Conservation (phyloP, 495 filamentous ascomycete genomes). For the Hypoxylon subgilvum region DNA sequence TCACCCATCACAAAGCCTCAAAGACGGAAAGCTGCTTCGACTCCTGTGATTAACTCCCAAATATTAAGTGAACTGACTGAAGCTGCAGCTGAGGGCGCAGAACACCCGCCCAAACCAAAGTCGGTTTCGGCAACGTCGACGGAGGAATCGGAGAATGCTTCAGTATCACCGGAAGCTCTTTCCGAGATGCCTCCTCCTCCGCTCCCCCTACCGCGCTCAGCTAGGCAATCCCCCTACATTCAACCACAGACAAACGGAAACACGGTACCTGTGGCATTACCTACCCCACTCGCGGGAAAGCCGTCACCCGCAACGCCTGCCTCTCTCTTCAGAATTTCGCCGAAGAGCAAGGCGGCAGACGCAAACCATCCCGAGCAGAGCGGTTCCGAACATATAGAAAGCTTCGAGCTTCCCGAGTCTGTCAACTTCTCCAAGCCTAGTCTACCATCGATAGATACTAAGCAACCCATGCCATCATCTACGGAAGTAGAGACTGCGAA, state of each 20-base stretch:
- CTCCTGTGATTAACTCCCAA: slow-evolving; percentile 61
- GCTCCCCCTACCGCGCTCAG: slow-evolving; percentile 55
- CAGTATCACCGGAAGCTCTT: slow-evolving; percentile 61
- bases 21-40: slow-evolving; percentile 65
- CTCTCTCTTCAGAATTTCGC: slow-evolving; percentile 75
- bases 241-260: slow-evolving; percentile 45
- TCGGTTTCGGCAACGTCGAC: slow-evolving; percentile 46
- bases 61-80: slow-evolving; percentile 60
- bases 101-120: slow-evolving; percentile 35
- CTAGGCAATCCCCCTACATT: slow-evolving; percentile 57
- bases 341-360: slow-evolving; percentile 45
- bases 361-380: slow-evolving; percentile 45
- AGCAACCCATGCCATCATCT: slow-evolving; percentile 44
- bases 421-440: slow-evolving; percentile 57
- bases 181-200: slow-evolving; percentile 65
- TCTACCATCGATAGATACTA: slow-evolving; percentile 54
- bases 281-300: slow-evolving; percentile 41
- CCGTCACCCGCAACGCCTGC: slow-evolving; percentile 77
- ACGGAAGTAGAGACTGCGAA: slow-evolving; percentile 43
- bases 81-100: slow-evolving; percentile 31
- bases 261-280: slow-evolving; percentile 16
- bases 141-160: slow-evolving; percentile 58
- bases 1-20: slow-evolving; percentile 86
- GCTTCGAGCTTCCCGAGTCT: slow-evolving; percentile 69
- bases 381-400: slow-evolving; percentile 68